Evolutionary conservation across 208 protist genomes (phyloP).

Genomic region (Crithidia bombi): DNA sequence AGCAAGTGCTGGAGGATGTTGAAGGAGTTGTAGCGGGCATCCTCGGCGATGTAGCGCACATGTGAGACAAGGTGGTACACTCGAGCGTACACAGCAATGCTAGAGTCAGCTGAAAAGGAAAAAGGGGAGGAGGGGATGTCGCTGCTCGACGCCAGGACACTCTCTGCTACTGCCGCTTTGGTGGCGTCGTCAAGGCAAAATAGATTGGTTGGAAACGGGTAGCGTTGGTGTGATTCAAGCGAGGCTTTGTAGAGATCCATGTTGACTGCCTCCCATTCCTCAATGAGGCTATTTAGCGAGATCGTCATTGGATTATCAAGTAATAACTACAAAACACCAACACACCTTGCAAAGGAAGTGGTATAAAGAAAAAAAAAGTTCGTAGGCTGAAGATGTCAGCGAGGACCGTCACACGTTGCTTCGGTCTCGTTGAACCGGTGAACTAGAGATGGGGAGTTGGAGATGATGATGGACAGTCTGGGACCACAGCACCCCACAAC

Average conservation of each 20-base stretch:
- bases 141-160: neutral
- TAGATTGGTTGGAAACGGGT: slow-evolving; percentile 23
- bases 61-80: slow-evolving; percentile 32
- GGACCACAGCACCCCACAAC: too few relatives aligned
- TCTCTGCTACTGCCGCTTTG: neutral
- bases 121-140: neutral
- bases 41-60: slow-evolving; percentile 34
- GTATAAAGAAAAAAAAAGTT: too few relatives aligned
- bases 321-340: too few relatives aligned
- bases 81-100: slow-evolving; percentile 24
- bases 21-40: slow-evolving; percentile 40
- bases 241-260: slow-evolving; percentile 21
- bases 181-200: neutral
- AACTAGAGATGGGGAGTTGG: too few relatives aligned
- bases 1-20: slow-evolving; percentile 38
- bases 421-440: too few relatives aligned
- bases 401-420: too few relatives aligned
- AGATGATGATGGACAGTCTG: too few relatives aligned
- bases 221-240: slow-evolving; percentile 28
- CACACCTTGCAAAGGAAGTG: too few relatives aligned
- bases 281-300: slow-evolving; percentile 18
- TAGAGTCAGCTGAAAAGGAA: slow-evolving; percentile 13
- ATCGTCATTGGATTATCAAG: slow-evolving; percentile 19
- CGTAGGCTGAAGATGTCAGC: too few relatives aligned
- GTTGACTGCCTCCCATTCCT: slow-evolving; percentile 39